These are phyloP conservation scores for Jimgerdemannia lactiflua DNA, from an alignment of 192 early-diverging fungal genomes.

Conservation along the genomic window DNA sequence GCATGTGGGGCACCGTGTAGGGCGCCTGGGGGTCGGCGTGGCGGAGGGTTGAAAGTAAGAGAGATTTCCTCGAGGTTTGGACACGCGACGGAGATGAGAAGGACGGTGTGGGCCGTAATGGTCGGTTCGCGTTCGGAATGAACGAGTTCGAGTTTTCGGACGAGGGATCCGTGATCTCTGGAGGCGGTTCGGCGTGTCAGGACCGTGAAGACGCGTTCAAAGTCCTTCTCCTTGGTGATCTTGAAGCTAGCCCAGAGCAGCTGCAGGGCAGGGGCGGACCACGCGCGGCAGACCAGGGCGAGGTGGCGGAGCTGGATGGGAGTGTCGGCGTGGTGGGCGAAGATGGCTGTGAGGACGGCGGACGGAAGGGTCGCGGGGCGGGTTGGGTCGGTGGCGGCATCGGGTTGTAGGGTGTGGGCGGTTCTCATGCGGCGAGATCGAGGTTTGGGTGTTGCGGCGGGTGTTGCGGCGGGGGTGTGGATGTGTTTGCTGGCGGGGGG, in stretches of 20 bases:
- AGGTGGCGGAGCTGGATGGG: neutral
- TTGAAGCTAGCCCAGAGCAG: constrained; percentile 23
- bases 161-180: constrained; percentile 13
- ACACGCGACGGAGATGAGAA: constrained; percentile 20
- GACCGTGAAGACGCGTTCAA: constrained; percentile 24
- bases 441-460: no score
- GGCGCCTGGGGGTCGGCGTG: constrained; percentile 4
- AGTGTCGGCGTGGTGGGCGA: neutral
- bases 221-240: constrained; percentile 21
- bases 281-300: constrained; percentile 14
- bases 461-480: no score
- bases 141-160: constrained; percentile 17
- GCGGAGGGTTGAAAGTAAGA: constrained; percentile 14
- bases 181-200: constrained; percentile 16
- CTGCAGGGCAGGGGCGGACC: constrained; percentile 16
- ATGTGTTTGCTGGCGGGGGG: no score
- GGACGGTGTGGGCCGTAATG: constrained; percentile 20
- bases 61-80: constrained; percentile 20
- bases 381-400: neutral
- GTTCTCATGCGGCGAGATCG: neutral
- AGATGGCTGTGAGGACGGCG: neutral
- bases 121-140: constrained; percentile 24
- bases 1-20: constrained; percentile 2
- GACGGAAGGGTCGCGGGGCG: neutral
- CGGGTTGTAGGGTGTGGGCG: neutral